Percentiles rank a stretch among this genome's conserved stretches.
Evolutionary conservation across 805 yeast species (phyloP).

Genomic region (Vanderwaltozyma yarrowii): DNA sequence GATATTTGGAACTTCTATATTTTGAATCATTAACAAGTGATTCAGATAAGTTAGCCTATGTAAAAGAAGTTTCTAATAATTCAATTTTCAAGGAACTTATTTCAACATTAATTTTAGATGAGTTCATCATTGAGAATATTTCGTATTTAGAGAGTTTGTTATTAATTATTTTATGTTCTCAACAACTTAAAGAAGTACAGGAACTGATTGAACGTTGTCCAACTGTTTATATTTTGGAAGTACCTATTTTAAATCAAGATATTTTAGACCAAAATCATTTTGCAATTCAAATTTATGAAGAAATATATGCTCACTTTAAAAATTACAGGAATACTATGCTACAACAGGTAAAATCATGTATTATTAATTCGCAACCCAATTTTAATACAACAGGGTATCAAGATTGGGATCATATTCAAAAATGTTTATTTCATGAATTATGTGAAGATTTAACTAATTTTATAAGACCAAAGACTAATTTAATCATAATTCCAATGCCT

Average conservation of each 20-base stretch:
- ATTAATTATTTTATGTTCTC: slow-evolving; percentile 7
- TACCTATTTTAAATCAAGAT: background rate
- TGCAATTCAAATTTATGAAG: background rate
- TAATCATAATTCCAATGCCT: slow-evolving; percentile 13
- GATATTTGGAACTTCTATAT: background rate
- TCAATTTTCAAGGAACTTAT: slow-evolving; percentile 1
- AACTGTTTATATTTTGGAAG: slow-evolving; percentile 12
- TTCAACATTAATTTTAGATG: slow-evolving; percentile 8
- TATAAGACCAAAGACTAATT: slow-evolving; percentile 10
- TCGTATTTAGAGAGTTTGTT: slow-evolving; percentile 9
- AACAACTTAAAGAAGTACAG: slow-evolving; percentile 9
- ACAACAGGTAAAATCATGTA: slow-evolving; percentile 3
- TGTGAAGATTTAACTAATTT: slow-evolving; percentile 5
- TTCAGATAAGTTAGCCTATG: background rate
- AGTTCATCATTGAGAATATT: slow-evolving; percentile 3
- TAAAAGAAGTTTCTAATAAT: slow-evolving; percentile 3
- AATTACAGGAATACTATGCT: background rate
- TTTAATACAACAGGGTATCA: slow-evolving; percentile 3
- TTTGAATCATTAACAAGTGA: background rate
- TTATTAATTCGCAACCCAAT: slow-evolving; percentile 9
- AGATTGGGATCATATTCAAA: slow-evolving; percentile 11
- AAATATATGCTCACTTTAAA: background rate
- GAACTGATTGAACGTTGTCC: slow-evolving; percentile 10
- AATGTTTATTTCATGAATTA: slow-evolving; percentile 8
- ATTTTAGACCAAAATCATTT: background rate